Conservation (phyloP, 2,329 filamentous ascomycete genomes). For the Cytospora piceicola region DNA sequence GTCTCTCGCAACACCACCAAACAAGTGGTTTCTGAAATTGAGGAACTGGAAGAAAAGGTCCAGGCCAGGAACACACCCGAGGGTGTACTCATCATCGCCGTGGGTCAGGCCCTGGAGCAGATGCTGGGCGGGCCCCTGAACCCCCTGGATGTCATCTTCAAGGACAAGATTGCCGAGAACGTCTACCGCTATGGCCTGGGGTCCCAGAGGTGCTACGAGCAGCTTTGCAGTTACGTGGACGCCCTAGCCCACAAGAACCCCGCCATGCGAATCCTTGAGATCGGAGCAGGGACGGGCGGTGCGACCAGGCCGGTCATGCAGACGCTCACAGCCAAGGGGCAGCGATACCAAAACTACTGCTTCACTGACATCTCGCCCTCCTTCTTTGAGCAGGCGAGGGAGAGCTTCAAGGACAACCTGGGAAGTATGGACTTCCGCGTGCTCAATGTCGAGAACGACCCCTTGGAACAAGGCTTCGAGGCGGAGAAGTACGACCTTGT, state of each 20-base stretch:
- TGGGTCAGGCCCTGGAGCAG: constrained; percentile 32
- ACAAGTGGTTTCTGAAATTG: constrained; percentile 1
- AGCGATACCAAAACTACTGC: constrained; percentile 36
- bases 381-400: constrained; percentile 43
- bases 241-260: constrained; percentile 39
- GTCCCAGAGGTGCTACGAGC: constrained; percentile 30
- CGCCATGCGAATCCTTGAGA: constrained; percentile 42
- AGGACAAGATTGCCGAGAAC: constrained; percentile 34
- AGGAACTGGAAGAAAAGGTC: constrained; percentile 28
- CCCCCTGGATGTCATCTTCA: constrained; percentile 38
- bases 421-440: constrained; percentile 40
- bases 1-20: constrained; percentile 11
- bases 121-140: constrained; percentile 37
- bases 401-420: constrained; percentile 33
- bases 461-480: constrained; percentile 36
- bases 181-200: constrained; percentile 35
- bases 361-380: constrained; percentile 46
- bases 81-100: constrained; percentile 33
- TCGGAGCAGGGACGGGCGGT: constrained; percentile 43
- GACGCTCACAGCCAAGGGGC: constrained; percentile 29
- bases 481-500: constrained; percentile 37
- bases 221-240: constrained; percentile 34
- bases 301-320: constrained; percentile 37
- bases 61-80: constrained; percentile 27
- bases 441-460: constrained; percentile 42